These are phyloP conservation scores for Mollisiaceae sp. DNA, from an alignment of 2,329 filamentous ascomycete genomes.

Conservation along the genomic window DNA sequence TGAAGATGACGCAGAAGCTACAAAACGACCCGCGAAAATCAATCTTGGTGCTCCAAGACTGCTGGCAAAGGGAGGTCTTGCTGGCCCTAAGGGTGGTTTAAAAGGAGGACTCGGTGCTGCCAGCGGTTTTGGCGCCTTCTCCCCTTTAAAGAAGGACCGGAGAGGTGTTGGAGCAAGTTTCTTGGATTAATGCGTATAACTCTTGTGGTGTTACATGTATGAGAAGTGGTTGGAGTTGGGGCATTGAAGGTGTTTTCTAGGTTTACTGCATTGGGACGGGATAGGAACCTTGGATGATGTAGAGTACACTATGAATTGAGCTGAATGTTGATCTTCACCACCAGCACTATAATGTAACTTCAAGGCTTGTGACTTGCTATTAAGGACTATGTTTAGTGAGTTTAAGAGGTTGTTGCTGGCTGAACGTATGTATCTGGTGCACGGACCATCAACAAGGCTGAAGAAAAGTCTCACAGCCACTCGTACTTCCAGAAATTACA, in stretches of 20 bases:
- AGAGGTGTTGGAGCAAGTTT: slow-evolving; percentile 68
- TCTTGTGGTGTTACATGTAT: slow-evolving; percentile 2
- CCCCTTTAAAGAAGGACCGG: slow-evolving; percentile 73
- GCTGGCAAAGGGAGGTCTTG: slow-evolving; percentile 40
- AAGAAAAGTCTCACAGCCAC: slow-evolving; percentile 4
- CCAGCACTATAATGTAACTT: neutral
- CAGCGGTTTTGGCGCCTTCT: slow-evolving; percentile 63
- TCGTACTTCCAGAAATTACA: neutral
- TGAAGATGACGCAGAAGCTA: slow-evolving; percentile 64
- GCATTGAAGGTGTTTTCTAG: slow-evolving; percentile 11
- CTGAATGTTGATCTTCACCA: slow-evolving; percentile 4
- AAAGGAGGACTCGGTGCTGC: slow-evolving; percentile 36
- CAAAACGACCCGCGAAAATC: slow-evolving; percentile 45
- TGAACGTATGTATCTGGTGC: neutral
- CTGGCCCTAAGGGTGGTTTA: slow-evolving; percentile 34
- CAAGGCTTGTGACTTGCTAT: slow-evolving; percentile 1
- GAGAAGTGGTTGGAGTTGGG: slow-evolving; percentile 1
- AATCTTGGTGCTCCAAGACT: slow-evolving; percentile 39
- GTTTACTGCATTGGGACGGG: slow-evolving; percentile 8
- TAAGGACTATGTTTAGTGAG: neutral
- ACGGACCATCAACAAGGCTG: slow-evolving; percentile 6
- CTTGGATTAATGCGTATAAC: slow-evolving; percentile 35
- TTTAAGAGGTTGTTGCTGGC: too few relatives aligned
- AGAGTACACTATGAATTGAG: slow-evolving; percentile 10
- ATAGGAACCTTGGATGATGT: slow-evolving; percentile 3